A percentile compares a stretch with the other conserved stretches of the same genome.
phyloP scores from a whole-genome alignment of 495 filamentous ascomycete species.

The Neurospora sp. region DNA sequence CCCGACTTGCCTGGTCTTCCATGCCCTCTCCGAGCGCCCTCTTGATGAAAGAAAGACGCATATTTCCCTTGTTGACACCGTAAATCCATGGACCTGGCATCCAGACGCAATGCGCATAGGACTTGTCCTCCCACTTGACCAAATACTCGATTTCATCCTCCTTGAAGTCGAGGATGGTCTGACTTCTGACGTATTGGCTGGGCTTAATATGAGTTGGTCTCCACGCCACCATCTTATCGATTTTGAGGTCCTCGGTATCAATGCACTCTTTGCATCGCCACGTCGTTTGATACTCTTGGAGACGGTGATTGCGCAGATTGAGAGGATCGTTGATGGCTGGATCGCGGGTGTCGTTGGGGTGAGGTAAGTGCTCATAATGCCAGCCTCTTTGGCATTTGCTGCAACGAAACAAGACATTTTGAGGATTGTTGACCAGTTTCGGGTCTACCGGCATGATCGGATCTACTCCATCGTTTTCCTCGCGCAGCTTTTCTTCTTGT shows the following conservation, averaged over 20 bases:
- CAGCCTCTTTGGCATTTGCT: conserved; percentile 62
- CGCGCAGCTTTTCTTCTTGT: conserved; percentile 72
- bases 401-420: conserved; percentile 79
- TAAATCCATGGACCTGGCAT: conserved; percentile 82
- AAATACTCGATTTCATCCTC: conserved; percentile 77
- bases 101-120: conserved; percentile 74
- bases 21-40: conserved; percentile 43
- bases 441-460: conserved; percentile 55
- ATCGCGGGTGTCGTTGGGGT: conserved; percentile 23
- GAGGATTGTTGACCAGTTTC: conserved; percentile 58
- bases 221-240: conserved; percentile 77
- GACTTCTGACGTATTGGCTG: conserved; percentile 35
- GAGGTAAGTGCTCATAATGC: conserved; percentile 72
- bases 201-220: conserved; percentile 44
- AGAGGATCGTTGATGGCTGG: conserved; percentile 28
- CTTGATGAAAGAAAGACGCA: conserved; percentile 66
- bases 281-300: conserved; percentile 48
- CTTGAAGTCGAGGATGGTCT: conserved; percentile 40
- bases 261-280: conserved; percentile 74
- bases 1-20: conserved; percentile 7
- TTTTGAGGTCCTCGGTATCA: conserved; percentile 41
- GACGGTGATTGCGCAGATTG: conserved; percentile 27
- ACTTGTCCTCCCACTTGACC: conserved; percentile 71
- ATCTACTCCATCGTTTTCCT: conserved; percentile 67
- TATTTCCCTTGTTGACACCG: conserved; percentile 52